These are phyloP conservation scores for Ophiosphaerella narmari DNA, from an alignment of 2,329 filamentous ascomycete species.

Conservation along the genomic window DNA sequence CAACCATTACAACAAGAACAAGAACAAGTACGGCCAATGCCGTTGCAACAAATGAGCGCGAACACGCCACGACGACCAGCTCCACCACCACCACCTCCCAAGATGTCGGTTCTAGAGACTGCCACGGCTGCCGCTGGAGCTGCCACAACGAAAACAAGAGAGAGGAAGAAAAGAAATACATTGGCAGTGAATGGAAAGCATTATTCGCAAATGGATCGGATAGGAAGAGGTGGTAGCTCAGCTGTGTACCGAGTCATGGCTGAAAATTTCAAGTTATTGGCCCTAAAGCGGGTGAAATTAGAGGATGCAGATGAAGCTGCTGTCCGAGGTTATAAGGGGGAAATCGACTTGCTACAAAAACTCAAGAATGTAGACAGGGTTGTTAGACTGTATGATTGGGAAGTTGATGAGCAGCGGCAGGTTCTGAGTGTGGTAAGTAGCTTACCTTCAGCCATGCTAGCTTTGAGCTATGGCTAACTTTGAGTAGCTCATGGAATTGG, in stretches of 20 bases:
- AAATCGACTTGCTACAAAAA: conserved; percentile 87
- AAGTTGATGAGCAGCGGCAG: conserved; percentile 91
- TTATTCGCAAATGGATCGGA: conserved; percentile 86
- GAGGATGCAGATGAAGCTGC: conserved; percentile 86
- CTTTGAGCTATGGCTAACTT: conserved; percentile 10
- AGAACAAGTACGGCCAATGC: conserved; percentile 49
- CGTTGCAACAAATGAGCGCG: conserved; percentile 59
- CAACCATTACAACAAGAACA: conserved; percentile 42
- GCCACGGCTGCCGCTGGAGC: conserved; percentile 84
- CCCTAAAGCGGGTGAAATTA: conserved; percentile 88
- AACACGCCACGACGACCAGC: conserved; percentile 80
- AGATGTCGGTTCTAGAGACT: conserved; percentile 94
- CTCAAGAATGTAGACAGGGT: conserved; percentile 86
- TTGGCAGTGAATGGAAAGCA: conserved; percentile 88
- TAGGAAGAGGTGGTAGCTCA: conserved; percentile 89
- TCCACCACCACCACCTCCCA: conserved; percentile 78
- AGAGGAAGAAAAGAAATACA: conserved; percentile 78
- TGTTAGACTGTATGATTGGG: conserved; percentile 87
- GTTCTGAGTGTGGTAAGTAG: conserved; percentile 77
- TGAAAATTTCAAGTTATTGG: conserved; percentile 94
- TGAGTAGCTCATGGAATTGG: conserved; percentile 88
- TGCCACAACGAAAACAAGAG: conserved; percentile 70
- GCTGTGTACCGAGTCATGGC: conserved; percentile 97
- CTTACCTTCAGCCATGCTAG: not conserved
- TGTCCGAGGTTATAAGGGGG: conserved; percentile 86